Conservation (phyloP, 2,329 filamentous ascomycete species). For the Diaporthe sp. region DNA sequence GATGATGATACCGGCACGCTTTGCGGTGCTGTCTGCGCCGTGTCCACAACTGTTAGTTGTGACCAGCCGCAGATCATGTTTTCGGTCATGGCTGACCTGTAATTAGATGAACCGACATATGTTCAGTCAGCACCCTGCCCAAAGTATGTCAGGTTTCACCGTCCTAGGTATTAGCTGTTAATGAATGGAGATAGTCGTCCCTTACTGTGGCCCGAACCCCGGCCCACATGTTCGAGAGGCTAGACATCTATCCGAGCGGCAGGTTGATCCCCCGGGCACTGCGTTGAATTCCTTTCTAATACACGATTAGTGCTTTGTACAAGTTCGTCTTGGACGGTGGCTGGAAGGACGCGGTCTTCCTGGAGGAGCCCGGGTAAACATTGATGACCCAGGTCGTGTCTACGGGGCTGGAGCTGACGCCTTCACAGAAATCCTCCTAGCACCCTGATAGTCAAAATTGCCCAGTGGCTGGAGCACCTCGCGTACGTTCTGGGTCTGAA, state of each 20-base stretch:
- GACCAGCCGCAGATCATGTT: too few relatives aligned
- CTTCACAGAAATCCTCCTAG: not conserved
- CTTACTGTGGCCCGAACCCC: not conserved
- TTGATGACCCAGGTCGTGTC: too few relatives aligned
- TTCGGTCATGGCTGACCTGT: not conserved
- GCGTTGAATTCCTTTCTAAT: rapidly evolving
- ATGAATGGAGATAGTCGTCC: not conserved
- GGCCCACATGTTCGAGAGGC: not conserved
- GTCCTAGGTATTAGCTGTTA: not conserved
- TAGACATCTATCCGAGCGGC: not conserved
- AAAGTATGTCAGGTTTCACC: not conserved
- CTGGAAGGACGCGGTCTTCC: not conserved
- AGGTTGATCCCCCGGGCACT: rapidly evolving
- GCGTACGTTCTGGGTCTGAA: not conserved
- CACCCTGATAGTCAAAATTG: not conserved
- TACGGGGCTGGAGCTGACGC: not conserved
- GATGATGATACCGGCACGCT: not conserved
- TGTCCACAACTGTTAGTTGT: not conserved
- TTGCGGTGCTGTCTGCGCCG: not conserved
- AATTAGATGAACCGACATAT: slow-evolving; percentile 1
- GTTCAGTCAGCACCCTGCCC: not conserved
- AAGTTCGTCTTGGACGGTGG: not conserved
- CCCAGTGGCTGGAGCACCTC: not conserved
- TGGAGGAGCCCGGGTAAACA: not conserved
- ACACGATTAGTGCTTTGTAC: not conserved